These are phyloP conservation scores for Diaporthe citriasiana DNA, from an alignment of 2,329 filamentous ascomycete species.

Conservation along the genomic window DNA sequence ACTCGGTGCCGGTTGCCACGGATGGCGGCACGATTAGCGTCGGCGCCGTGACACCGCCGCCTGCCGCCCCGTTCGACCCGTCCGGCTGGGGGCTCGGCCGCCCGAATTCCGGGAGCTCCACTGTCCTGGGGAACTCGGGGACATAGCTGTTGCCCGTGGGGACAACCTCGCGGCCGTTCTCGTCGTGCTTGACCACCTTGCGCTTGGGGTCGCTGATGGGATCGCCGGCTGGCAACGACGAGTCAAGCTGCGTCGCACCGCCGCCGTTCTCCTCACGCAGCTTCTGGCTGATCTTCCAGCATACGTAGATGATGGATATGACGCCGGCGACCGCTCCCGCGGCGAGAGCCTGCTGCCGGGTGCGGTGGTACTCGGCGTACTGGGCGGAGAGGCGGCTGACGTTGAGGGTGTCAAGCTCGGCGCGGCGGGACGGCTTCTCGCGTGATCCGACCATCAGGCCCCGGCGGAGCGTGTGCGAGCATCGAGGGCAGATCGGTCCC, in stretches of 20 bases:
- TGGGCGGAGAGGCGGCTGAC: slow-evolving; percentile 62
- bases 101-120: slow-evolving; percentile 69
- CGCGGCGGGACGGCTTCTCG: slow-evolving; percentile 45
- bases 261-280: slow-evolving; percentile 41
- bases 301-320: slow-evolving; percentile 65
- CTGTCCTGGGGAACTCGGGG: slow-evolving; percentile 81
- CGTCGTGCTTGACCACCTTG: slow-evolving; percentile 74
- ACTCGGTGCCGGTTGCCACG: slow-evolving; percentile 70
- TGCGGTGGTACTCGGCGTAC: slow-evolving; percentile 64
- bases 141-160: slow-evolving; percentile 86
- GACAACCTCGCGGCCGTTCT: slow-evolving; percentile 80
- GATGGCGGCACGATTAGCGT: slow-evolving; percentile 45
- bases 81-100: slow-evolving; percentile 3
- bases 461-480: slow-evolving; percentile 47
- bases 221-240: slow-evolving; percentile 58
- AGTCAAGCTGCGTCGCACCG: slow-evolving; percentile 54
- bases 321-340: slow-evolving; percentile 65
- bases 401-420: slow-evolving; percentile 64
- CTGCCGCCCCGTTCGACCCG: slow-evolving; percentile 43
- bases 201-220: slow-evolving; percentile 65
- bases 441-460: slow-evolving; percentile 52
- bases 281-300: slow-evolving; percentile 64
- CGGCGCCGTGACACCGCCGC: slow-evolving; percentile 50
- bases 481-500: slow-evolving; percentile 31
- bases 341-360: slow-evolving; percentile 65